Percentiles rank a stretch among this genome's conserved stretches.
Conservation (phyloP, 2,329 filamentous ascomycete species). For the Sclerotinia spermophila region DNA sequence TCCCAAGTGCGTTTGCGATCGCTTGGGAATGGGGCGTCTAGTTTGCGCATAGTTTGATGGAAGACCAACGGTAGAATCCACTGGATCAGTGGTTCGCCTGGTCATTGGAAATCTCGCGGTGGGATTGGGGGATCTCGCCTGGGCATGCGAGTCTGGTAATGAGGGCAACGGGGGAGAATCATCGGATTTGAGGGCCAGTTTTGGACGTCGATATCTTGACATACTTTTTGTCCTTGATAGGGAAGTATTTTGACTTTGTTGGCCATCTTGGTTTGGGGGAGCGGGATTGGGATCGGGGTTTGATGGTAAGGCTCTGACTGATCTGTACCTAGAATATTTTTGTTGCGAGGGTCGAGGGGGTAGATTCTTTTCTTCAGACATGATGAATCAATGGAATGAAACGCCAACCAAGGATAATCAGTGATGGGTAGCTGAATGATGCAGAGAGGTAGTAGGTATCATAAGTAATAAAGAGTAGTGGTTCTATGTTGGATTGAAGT, state of each 20-base stretch:
- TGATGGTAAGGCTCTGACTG: conserved; percentile 45
- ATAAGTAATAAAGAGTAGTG: conserved; percentile 11
- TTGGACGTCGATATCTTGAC: conserved; percentile 39
- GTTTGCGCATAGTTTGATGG: conserved; percentile 17
- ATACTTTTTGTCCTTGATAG: conserved; percentile 36
- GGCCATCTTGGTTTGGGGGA: conserved; percentile 21
- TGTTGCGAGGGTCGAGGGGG: conserved; percentile 27
- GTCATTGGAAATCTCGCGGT: not conserved
- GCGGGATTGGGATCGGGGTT: conserved; percentile 20
- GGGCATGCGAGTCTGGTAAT: conserved; percentile 19
- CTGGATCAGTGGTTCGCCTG: conserved; percentile 12
- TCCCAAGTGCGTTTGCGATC: conserved; percentile 15
- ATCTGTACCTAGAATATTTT: conserved; percentile 57
- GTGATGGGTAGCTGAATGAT: not conserved
- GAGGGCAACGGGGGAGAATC: conserved; percentile 19
- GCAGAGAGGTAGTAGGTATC: not conserved
- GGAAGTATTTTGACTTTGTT: not conserved
- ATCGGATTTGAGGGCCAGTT: conserved; percentile 18
- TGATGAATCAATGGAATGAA: conserved; percentile 13
- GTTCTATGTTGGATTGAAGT: conserved; percentile 13
- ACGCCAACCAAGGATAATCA: not conserved
- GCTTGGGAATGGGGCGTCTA: conserved; percentile 15
- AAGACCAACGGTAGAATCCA: not conserved
- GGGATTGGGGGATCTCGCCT: not conserved
- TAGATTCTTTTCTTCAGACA: conserved; percentile 27